Percentiles rank a stretch among this genome's conserved stretches.
These are phyloP conservation scores for Polyplosphaeria fusca DNA, from an alignment of 495 filamentous ascomycete species.

Conservation along the genomic window DNA sequence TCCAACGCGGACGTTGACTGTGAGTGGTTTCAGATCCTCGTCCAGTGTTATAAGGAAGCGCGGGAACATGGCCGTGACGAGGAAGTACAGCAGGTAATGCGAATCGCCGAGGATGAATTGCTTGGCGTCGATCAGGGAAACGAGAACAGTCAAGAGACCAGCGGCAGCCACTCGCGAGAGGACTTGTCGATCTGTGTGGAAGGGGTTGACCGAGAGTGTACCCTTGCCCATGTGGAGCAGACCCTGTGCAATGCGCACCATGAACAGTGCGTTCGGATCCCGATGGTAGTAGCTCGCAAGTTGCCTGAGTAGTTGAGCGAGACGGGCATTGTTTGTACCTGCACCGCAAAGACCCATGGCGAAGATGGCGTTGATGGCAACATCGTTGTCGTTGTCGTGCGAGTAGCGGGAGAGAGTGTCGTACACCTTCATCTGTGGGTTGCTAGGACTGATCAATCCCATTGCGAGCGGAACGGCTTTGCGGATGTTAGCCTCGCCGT, in stretches of 20 bases:
- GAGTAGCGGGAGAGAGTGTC: conserved; percentile 97
- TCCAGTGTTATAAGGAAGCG: conserved; percentile 94
- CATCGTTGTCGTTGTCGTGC: conserved; percentile 98
- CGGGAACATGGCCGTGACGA: conserved; percentile 95
- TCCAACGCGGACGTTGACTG: conserved; percentile 93
- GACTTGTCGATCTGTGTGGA: conserved; percentile 97
- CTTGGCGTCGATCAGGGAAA: conserved; percentile 92
- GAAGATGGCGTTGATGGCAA: conserved; percentile 97
- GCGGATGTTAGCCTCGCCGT: conserved; percentile 94
- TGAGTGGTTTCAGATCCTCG: conserved; percentile 88
- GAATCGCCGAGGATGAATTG: conserved; percentile 84
- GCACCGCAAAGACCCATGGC: conserved; percentile 97
- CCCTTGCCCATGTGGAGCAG: conserved; percentile 99
- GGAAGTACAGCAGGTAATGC: conserved; percentile 96
- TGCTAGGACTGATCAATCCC: conserved; percentile 93
- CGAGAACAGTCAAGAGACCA: conserved; percentile 82
- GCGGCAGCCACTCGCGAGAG: conserved; percentile 87
- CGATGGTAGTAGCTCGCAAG: conserved; percentile 97
- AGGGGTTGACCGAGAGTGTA: conserved; percentile 89
- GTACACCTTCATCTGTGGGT: conserved; percentile 99
- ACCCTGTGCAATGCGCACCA: conserved; percentile 98
- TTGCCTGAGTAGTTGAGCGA: conserved; percentile 91
- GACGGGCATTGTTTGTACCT: conserved; percentile 94
- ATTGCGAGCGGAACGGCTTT: conserved; percentile 96
- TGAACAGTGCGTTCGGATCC: conserved; percentile 92